Evolutionary conservation across 768 basidiomycete species (phyloP), one percentile per base, ranked within the genome.

Genomic region (Phallus indusiatus): DNA sequence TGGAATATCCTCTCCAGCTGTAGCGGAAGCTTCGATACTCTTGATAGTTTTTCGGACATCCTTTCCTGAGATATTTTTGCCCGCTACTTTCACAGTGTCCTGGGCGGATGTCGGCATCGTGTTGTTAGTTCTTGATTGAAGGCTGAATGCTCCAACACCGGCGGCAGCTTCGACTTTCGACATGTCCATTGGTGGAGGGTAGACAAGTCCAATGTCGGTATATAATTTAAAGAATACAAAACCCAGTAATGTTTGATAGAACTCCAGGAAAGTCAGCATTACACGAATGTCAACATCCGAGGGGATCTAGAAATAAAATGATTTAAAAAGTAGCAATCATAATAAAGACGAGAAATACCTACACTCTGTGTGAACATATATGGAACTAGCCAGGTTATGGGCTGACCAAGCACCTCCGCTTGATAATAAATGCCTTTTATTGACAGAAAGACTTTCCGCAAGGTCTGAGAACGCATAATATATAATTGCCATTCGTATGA

Each of bases 371-470:
- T 94, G 73, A 99, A 99, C 67, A 91, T 90, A 71, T 96, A 98
- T 1, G 95, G 94, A 18, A 96, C 90, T 33, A 98, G 82, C 96
- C 96, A 99, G 37, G 88, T 94, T 49, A 98, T 81, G 33, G 80
- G 85, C 73, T 97, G 90, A 62, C 90, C 94, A 78, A 93, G 86
- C 22, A 97, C 79, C 69, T 95, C 90, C 9, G 92, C 94, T 73
- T 98, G 94, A 71, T 94, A 97, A 73, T 98, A 99, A 49, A 99
- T 83, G 46, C 96, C 96, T 74, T 98, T 98, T 72, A 99, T 95
- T 47, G 91, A 94, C 57, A 99, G 76, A 74, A 99, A 99, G 33
- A 87, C 84, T 72, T 96, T 96, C 55, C 88, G 83, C 46, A 98
- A 78, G 14, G 88, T 79, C 61, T 78, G 81, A 1, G 90, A 83